Evolutionary conservation across 2,329 filamentous ascomycete genomes (phyloP), one percentile per base, ranked within the genome.

Genomic region (Polytolypa hystricis): DNA sequence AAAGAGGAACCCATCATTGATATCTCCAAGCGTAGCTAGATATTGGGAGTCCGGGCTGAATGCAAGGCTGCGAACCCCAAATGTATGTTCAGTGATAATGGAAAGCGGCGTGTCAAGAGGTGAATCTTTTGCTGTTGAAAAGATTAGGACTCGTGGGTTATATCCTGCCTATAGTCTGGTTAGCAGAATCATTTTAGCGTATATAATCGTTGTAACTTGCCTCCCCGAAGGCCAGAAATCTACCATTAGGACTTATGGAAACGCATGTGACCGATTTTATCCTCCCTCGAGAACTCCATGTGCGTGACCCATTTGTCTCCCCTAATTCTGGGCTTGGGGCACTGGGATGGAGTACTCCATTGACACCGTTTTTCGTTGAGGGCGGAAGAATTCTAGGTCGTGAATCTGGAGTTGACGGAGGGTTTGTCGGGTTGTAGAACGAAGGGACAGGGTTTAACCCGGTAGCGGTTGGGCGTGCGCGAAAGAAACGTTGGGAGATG

Each of bases 191-290:
- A 25, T 25, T 25, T n/a, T 25, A 7, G 7, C 7, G 21, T 7
- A n/a, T 7, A 7, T 25, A 7, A 7, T 25, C n/a, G 21, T n/a
- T 25, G 7, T 30, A 29, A 52, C 66, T 50, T 56, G 74, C 74
- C 65, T 98, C 91, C 50, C 91, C 91, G 3, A 96, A 82, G 6
- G 89, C 91, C 35, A 98, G 68, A 54, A 82, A 93, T 49, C 76
- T 81, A 20, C 84, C 87, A 60, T 95, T 86, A 1, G 79, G 77
- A 54, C 86, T 95, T 46, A 98, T 71, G 15, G 85, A 81, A 17
- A 98, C 73, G 52, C 87, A 93, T 4, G 87, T 94, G 2, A 87
- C 85, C 12, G 91, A 84, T 63, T 96, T 96, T 55, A 96, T 87
- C 47, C 86, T 77, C 58, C 96, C 91, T 46, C 84, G 77, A 38